Evolutionary conservation across 163 green algal species (phyloP).

Genomic region (Trebouxia gelatinosa): DNA sequence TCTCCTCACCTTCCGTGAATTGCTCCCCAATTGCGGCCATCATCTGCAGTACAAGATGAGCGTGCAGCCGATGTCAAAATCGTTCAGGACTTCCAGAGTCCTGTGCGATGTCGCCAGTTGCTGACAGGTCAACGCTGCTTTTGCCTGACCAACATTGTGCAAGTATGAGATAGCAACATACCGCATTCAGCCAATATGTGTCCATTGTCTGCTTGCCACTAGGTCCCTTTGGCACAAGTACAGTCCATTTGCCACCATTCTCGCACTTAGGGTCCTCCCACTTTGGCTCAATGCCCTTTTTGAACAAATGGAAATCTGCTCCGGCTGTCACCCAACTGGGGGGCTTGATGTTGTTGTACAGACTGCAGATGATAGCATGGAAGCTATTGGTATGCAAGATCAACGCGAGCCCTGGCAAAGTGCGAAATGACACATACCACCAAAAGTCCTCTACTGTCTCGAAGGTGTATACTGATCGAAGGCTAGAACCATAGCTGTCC

Average conservation of each 20-base stretch:
- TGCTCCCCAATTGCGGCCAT: conserved; percentile 98
- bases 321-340: conserved; percentile 82
- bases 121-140: background rate
- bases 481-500: conserved; percentile 85
- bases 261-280: conserved; percentile 96
- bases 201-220: conserved; percentile 78
- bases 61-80: background rate
- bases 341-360: conserved; percentile 99
- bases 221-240: conserved; percentile 63
- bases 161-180: conserved; percentile 38
- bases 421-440: conserved; percentile 91
- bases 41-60: conserved; percentile 58
- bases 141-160: background rate
- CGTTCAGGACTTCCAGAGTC: background rate
- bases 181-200: conserved; percentile 90
- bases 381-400: no score
- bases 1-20: conserved; percentile 93
- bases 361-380: conserved; percentile 55
- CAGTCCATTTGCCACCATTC: conserved; percentile 93
- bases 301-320: conserved; percentile 97
- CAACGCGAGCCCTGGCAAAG: no score
- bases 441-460: conserved; percentile 99
- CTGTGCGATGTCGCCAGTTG: background rate
- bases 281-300: conserved; percentile 96
- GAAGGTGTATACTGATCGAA: conserved; percentile 94